Evolutionary conservation across 2,329 filamentous ascomycete genomes (phyloP).

Genomic region (Erysiphe pulchra): DNA sequence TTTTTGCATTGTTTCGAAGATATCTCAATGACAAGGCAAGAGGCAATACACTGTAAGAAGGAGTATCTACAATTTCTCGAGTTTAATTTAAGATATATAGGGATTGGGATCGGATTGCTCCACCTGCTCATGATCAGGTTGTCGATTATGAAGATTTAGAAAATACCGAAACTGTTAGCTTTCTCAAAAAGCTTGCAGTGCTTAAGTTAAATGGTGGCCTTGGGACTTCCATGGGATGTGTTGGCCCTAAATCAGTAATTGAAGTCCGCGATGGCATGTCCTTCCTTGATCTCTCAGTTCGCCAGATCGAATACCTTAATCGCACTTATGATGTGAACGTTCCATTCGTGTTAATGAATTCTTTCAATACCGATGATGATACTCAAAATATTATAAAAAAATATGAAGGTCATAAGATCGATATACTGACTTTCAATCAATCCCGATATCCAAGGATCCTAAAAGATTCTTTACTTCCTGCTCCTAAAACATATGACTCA

Average conservation of each 20-base stretch:
- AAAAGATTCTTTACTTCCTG: constrained; percentile 93
- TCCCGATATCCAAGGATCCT: constrained; percentile 92
- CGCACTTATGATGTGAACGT: constrained; percentile 93
- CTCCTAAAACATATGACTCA: constrained; percentile 70
- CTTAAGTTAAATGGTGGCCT: constrained; percentile 98
- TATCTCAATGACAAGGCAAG: constrained; percentile 98
- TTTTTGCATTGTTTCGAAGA: constrained; percentile 93
- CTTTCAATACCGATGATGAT: constrained; percentile 98
- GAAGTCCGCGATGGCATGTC: constrained; percentile 99
- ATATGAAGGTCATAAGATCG: constrained; percentile 98
- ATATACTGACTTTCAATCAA: constrained; percentile 99
- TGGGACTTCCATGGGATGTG: constrained; percentile 97
- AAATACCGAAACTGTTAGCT: constrained; percentile 74
- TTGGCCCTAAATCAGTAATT: constrained; percentile 97
- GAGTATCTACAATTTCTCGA: constrained; percentile 1
- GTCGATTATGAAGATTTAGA: constrained; percentile 80
- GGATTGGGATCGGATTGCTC: constrained; percentile 90
- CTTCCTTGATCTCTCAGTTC: constrained; percentile 93
- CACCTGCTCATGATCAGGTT: constrained; percentile 79
- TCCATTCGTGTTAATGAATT: constrained; percentile 98
- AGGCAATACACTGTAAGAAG: constrained; percentile 58
- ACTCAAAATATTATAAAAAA: constrained; percentile 99
- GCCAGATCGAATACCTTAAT: constrained; percentile 98
- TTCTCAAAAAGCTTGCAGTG: constrained; percentile 91
- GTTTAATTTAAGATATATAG: constrained; percentile 19